Percentiles rank a stretch among this genome's conserved stretches.
Evolutionary conservation across 202 grass and related monocot genomes (phyloP).

Genomic region (Panicum hallii): DNA sequence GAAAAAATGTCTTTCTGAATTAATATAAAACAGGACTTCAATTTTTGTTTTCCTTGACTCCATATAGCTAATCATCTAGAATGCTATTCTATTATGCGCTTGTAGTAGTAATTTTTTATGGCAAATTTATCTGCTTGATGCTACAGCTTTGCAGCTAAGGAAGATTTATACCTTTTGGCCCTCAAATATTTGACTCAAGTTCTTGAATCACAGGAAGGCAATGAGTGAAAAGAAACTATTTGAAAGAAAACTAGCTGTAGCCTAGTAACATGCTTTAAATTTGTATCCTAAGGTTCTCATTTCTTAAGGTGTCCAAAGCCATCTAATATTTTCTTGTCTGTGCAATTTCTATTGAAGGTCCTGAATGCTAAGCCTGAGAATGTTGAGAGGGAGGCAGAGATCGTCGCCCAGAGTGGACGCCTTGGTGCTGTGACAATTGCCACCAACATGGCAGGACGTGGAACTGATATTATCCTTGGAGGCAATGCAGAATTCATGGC

Average conservation of each 20-base stretch:
- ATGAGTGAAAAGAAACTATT: constrained; percentile 1
- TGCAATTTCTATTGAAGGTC: constrained; percentile 65
- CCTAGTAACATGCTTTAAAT: not conserved
- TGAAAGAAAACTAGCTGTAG: constrained; percentile 17
- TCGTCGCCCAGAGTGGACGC: constrained; percentile 97
- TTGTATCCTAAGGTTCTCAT: not conserved
- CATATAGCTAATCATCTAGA: not conserved
- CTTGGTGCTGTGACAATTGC: constrained; percentile 94
- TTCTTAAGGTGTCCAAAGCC: constrained; percentile 12
- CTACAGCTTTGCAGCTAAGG: not conserved
- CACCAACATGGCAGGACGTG: constrained; percentile 98
- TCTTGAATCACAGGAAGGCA: constrained; percentile 20
- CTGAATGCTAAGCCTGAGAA: constrained; percentile 99
- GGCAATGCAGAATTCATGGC: constrained; percentile 99
- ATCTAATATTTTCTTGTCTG: constrained; percentile 33
- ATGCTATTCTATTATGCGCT: not conserved
- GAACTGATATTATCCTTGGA: constrained; percentile 98
- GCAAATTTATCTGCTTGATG: not conserved
- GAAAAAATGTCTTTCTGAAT: not conserved
- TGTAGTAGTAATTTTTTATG: not conserved
- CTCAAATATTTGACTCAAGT: not conserved
- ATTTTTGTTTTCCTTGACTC: constrained; percentile 17
- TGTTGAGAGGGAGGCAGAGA: constrained; percentile 98
- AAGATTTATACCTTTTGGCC: not conserved
- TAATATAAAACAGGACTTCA: constrained; percentile 5